Base-by-base conservation (phyloP, 2,329 filamentous ascomycete genomes). In the Colletotrichum neosansevieriae region DNA sequence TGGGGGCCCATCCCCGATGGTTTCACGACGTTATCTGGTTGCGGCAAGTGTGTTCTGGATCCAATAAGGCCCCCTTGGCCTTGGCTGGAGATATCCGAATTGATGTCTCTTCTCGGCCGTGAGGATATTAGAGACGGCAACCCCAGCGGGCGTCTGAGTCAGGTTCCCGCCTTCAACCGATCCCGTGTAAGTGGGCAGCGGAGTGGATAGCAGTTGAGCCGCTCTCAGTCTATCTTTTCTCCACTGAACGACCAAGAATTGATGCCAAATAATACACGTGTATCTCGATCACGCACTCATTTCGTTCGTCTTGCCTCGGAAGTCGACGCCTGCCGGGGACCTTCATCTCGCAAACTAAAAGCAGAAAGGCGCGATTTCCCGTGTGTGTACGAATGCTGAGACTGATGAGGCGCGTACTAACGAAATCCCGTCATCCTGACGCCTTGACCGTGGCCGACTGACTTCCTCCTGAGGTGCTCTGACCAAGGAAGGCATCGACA, bases 141-240 rank as follows among this genome's bases (percentile, higher is more conserved):
- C 45, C 17, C 47, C 36, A 36, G 53, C 64, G 59, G 64, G 59
- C 54, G 66, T 34, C 56, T 51, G 66, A 69, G 66, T 69, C 66
- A 69, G 66, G 66, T 19, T 65, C 58, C 21, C 24, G 32, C 58
- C 47, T 34, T 21, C 10, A n/a, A n/a, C 57, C n/a, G 36, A 42
- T 42, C 32, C 29, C 54, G 61, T 69, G 49, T 60, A 66, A 40
- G 61, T 66, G 61, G 58, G 50, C 34, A 38, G 13, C 9, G 10
- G 40, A 60, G 13, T 38, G 10, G 32, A 60, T 34, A 38, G 38
- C 47, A 58, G 42, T 63, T 66, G 61, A 69, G 66, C 66, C 61
- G 61, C 66, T 51, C 29, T 29, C 29, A 29, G 29, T 29, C 29
- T 51, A 44, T 44, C 11, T 60, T 21, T 53, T 44, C 24, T 40